These are phyloP conservation scores for Hyaloscypha hepaticicola DNA, from an alignment of 495 filamentous ascomycete genomes.

Conservation along the genomic window DNA sequence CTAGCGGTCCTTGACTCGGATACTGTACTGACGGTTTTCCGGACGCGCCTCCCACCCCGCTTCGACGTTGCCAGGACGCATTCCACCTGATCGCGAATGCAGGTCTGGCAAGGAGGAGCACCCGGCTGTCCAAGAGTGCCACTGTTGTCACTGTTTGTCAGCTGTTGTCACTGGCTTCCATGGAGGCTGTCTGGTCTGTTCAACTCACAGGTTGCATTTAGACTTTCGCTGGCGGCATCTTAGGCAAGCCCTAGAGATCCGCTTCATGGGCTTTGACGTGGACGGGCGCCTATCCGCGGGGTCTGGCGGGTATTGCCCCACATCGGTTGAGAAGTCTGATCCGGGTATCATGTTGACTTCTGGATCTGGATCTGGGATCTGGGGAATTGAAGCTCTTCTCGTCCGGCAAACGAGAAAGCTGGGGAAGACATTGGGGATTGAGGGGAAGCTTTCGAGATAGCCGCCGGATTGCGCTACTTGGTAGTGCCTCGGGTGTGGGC, in stretches of 20 bases:
- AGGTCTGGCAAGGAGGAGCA: conserved; percentile 55
- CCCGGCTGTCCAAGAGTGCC: conserved; percentile 48
- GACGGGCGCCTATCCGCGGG: background rate
- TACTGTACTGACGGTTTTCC: conserved; percentile 23
- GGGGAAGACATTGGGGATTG: background rate
- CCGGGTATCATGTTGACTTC: conserved; percentile 5
- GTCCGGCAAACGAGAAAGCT: background rate
- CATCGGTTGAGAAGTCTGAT: conserved; percentile 3
- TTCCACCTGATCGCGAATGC: conserved; percentile 54
- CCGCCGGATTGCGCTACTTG: background rate
- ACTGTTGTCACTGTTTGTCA: conserved; percentile 30
- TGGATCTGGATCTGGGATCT: too few species aligned
- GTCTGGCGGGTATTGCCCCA: conserved; percentile 10
- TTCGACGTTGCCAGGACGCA: conserved; percentile 61
- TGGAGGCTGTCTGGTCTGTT: conserved; percentile 4
- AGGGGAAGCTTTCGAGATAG: background rate
- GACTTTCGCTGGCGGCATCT: conserved; percentile 61
- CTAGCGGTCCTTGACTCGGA: conserved; percentile 23
- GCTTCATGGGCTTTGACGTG: conserved; percentile 40
- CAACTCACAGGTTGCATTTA: conserved; percentile 60
- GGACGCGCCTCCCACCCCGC: conserved; percentile 57
- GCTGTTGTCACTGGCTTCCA: conserved; percentile 11
- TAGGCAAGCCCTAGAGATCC: conserved; percentile 59
- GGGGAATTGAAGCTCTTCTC: conserved; percentile 4
- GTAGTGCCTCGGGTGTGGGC: background rate